Percentiles rank a stretch among this genome's conserved stretches.
Evolutionary conservation across 192 early-diverging fungal genomes (phyloP).

Genomic region (Neocallimastix lanati): DNA sequence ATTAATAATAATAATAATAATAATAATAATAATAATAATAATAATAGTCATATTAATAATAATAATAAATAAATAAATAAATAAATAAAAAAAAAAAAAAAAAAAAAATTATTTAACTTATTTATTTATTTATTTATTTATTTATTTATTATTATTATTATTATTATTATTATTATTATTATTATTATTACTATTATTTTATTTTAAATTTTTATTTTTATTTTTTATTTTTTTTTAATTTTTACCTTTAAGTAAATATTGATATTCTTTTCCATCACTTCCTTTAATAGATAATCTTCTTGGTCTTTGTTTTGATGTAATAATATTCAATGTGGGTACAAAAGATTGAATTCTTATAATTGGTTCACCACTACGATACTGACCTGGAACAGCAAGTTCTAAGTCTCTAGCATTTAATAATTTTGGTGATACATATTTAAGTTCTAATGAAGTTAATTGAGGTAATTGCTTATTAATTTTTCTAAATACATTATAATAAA

Average conservation of each 20-base stretch:
- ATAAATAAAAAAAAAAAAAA: too few species aligned
- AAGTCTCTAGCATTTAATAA: conserved; percentile 63
- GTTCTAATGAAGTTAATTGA: conserved; percentile 59
- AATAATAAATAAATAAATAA: too few species aligned
- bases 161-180: too few species aligned
- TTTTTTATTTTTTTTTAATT: too few species aligned
- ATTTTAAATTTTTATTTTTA: too few species aligned
- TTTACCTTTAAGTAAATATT: conserved; percentile 76
- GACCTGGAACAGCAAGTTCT: conserved; percentile 73
- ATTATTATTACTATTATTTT: too few species aligned
- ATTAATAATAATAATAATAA: too few species aligned
- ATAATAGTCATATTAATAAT: too few species aligned
- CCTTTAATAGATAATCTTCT: conserved; percentile 67
- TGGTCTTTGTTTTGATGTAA: conserved; percentile 84
- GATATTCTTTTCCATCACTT: conserved; percentile 74
- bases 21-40: too few species aligned
- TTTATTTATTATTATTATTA: too few species aligned
- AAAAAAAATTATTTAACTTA: too few species aligned
- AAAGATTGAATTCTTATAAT: conserved; percentile 77
- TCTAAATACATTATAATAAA: conserved; percentile 70
- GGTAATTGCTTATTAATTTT: conserved; percentile 65
- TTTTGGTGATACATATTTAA: conserved; percentile 79
- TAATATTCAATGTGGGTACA: conserved; percentile 54
- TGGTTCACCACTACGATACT: conserved; percentile 68
- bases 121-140: too few species aligned